Evolutionary conservation across 768 basidiomycete genomes (phyloP), one percentile per base, ranked within the genome.

Genomic region (Boletus huronensis): DNA sequence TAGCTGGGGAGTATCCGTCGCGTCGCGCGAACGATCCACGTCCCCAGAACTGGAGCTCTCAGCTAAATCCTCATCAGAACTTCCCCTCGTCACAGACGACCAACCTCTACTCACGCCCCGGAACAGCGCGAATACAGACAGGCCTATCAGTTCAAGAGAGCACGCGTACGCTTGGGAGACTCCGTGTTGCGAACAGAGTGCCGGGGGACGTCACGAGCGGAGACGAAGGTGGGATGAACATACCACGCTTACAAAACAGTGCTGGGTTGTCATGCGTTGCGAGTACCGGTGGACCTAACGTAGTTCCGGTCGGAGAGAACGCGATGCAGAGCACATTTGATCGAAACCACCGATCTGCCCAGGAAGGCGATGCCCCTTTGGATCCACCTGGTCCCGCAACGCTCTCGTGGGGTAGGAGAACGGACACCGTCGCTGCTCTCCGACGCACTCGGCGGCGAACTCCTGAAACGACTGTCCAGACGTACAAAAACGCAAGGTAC

Each of bases 131-230:
- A 26, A 26, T 57, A 8, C 51, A 46, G 19, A 57, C 67, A 8
- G 62, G 55, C 3, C 11, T 57, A 31, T 66, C 67, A 0, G 69
- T 70, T 11, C 70, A 68, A 50, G 64, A 69, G 39, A 74, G 68
- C 49, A 61, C 61, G 32, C 62, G 63, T 36, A 73, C 75, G 3
- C 70, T 82, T 0, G 80, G 80, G 5, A 70, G 66, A 13, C 71
- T 82, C 17, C 76, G 73, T 43, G 75, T 83, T 44, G 70, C 78
- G 26, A 83, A 83, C 60, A 68, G 75, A 49, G 64, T 72, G 2
- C 77, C 79, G 8, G 81, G 77, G 6, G 81, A 82, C 47, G 50
- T 72, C 42, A 68, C 70, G 3, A 73, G 75, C 26, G 70, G 67
- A 1, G 64, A 65, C 38, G 70, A 71, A 32, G 72, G 73, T 44